Percentiles rank a stretch among this genome's conserved stretches.
Conservation (phyloP, 2,329 filamentous ascomycete species). For the Neurospora sp. region DNA sequence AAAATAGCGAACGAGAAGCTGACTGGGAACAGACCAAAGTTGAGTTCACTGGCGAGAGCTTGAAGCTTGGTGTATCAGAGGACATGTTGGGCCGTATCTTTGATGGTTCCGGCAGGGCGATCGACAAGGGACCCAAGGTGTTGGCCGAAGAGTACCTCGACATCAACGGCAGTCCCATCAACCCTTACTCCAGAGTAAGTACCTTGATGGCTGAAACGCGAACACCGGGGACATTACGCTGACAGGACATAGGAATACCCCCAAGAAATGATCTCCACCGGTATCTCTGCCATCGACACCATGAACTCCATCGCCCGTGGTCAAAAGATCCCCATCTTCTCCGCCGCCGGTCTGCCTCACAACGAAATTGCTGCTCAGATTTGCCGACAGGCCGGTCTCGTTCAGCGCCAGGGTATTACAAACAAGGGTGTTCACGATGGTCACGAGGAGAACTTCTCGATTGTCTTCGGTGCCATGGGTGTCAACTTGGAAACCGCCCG, state of each 20-base stretch:
- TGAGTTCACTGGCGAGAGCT: slow-evolving; percentile 90
- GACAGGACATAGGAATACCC: slow-evolving; percentile 66
- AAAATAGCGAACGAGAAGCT: slow-evolving; percentile 2
- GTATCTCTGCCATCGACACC: slow-evolving; percentile 97
- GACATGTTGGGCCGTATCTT: slow-evolving; percentile 99
- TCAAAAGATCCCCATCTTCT: slow-evolving; percentile 99
- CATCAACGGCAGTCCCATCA: slow-evolving; percentile 98
- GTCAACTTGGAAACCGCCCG: slow-evolving; percentile 98
- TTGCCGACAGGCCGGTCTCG: slow-evolving; percentile 90
- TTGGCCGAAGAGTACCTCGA: slow-evolving; percentile 96
- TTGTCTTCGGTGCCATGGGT: slow-evolving; percentile 99
- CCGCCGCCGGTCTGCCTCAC: slow-evolving; percentile 92
- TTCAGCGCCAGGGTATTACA: slow-evolving; percentile 64
- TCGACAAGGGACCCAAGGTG: slow-evolving; percentile 98
- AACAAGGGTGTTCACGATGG: slow-evolving; percentile 95
- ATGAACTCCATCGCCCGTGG: slow-evolving; percentile 98
- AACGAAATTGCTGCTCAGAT: slow-evolving; percentile 99
- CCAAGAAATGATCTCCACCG: slow-evolving; percentile 99
- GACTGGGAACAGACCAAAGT: slow-evolving; percentile 67
- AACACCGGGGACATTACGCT: slow-evolving; percentile 4
- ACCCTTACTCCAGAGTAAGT: slow-evolving; percentile 87
- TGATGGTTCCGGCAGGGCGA: slow-evolving; percentile 92
- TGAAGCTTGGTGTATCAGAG: slow-evolving; percentile 98
- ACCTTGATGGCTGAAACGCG: neutral
- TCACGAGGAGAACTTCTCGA: slow-evolving; percentile 99